Base-by-base conservation (phyloP, 495 filamentous ascomycete genomes). In the Barbatosphaeria neglecta region DNA sequence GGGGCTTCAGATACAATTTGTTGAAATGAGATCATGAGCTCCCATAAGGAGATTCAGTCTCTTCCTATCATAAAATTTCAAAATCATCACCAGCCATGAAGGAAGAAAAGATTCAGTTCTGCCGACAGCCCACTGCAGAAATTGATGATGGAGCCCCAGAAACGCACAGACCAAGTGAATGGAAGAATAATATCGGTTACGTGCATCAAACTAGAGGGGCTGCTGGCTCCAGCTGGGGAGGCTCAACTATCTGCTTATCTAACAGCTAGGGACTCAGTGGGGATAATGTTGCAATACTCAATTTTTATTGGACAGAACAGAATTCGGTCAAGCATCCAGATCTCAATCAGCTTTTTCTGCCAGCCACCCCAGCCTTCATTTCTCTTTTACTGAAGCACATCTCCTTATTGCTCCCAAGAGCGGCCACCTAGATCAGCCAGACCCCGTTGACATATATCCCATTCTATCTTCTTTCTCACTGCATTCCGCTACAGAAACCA, bases 31-130 rank as follows among this genome's bases (percentile, higher is more conserved):
- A 76, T 76, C 74, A 78, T 64, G 67, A 64, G 68, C 68, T 64
- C 51, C 41, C 48, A 48, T 53, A 50, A 43, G 61, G 66, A 65
- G 60, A 62, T 69, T 74, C 72, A 70, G 62, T 60, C 72, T 78
- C 74, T 78, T 78, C 74, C 74, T 78, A 78, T 78, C 70, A 71
- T 73, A 51, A 53, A 53, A 64, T 54, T 64, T 46, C 45, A 58
- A 58, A 64, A 74, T 78, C 74, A 76, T 78, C 74, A 78, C 60
- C 37, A 73, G 73, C 73, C 66, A n/a, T n/a, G n/a, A n/a, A n/a
- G n/a, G n/a, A n/a, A n/a, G n/a, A n/a, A n/a, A n/a, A n/a, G n/a
- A n/a, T 31, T 31, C 15, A 31, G 7, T 31, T 31, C 9, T 8
- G 27, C 27, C 15, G 27, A 31, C 9, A 31, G n/a, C n/a, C n/a